Evolutionary conservation across 164 flowering plant genomes (phyloP), one percentile per base, ranked within the genome.

Genomic region (Tetracentron sinense): DNA sequence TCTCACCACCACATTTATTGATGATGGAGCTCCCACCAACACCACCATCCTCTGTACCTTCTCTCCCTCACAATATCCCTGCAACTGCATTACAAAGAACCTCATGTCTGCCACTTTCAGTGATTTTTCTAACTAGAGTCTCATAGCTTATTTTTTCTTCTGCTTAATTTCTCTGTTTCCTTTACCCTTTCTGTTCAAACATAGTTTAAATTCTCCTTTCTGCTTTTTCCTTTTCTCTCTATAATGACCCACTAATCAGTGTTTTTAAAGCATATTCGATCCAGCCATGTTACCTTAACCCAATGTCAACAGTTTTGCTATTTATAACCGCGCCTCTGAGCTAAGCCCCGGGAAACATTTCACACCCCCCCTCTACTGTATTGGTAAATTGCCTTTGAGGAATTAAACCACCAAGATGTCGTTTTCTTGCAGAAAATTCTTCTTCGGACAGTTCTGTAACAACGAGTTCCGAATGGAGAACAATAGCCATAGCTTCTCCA

Each of bases 61-160:
- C 54, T 14, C 55, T 10, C 30, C 23, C 30, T 16, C 22, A 21
- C 23, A 31, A 44, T 33, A 21, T 71, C 29, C 44, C 78, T 56
- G 74, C 75, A 60, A 58, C 73, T 61, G 68, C 78, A 80, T 71
- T 66, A 23, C 74, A 50, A 54, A 28, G 50, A 61, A 44, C 56
- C 75, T 65, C 65, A 69, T 86, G 85, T 82, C 84, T 77, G 80
- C 91, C 88, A 83, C 88, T 82, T 75, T 7, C 68, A 58, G 22
- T 44, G 58, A 74, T 33, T 48, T n/a, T 62, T 51, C 46, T 22
- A 38, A 29, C 21, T 47, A 52, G 42, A 44, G 19, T 26, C 31
- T 26, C 42, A 29, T 49, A 49, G 20, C 42, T 31, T 26, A 47
- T 25, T 21, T 16, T 42, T 61, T 49, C 61, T 20, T 7, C 12